Percentiles rank a stretch among this genome's conserved stretches.
These are phyloP conservation scores for Sporothrix euskadiensis DNA, from an alignment of 2,329 filamentous ascomycete genomes.

Conservation along the genomic window DNA sequence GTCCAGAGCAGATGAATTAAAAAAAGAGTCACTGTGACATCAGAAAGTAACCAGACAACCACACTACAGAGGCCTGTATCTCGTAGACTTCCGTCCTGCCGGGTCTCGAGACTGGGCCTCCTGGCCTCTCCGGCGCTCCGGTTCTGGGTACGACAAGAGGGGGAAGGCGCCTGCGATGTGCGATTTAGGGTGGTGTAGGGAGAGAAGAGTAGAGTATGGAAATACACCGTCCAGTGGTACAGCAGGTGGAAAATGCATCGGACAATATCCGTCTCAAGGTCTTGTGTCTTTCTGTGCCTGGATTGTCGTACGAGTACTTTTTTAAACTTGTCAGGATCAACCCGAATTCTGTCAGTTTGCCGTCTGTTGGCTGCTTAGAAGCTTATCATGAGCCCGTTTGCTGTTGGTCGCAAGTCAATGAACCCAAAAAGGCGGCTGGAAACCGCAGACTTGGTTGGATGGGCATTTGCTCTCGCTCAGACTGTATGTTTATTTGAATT, in stretches of 20 bases:
- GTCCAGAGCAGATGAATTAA: not conserved
- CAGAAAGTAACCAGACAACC: not conserved
- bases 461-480: not conserved
- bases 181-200: not conserved
- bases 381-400: not conserved
- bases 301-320: no score
- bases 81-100: not conserved
- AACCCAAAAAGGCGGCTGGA: no score
- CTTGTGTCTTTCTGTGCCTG: not conserved
- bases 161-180: not conserved
- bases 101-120: not conserved
- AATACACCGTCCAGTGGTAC: not conserved
- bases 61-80: not conserved
- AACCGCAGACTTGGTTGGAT: no score
- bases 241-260: slow-evolving; percentile 4
- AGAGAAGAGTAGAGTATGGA: not conserved
- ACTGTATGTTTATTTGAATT: no score
- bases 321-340: not conserved
- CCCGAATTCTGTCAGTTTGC: not conserved
- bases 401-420: no score
- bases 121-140: not conserved
- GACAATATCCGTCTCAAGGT: not conserved
- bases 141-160: not conserved
- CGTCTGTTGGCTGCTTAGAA: not conserved
- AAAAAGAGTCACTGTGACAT: slow-evolving; percentile 18